Evolutionary conservation across 225 moss, liverwort and hornwort species (phyloP), one percentile per base, ranked within the genome.

Genomic region (Anthoceros angustus): DNA sequence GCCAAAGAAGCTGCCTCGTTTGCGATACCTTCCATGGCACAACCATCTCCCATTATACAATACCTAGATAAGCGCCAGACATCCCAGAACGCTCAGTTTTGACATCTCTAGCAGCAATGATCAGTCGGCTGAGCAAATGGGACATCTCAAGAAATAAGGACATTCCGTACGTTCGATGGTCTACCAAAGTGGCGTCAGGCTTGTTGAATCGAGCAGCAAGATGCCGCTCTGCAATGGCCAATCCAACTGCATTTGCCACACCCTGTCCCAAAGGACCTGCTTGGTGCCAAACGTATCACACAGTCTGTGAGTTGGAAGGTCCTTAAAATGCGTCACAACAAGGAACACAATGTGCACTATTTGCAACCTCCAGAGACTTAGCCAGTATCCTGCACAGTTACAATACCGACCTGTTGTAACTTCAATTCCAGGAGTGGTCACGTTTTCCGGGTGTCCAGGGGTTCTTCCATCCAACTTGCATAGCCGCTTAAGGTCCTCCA

Each of bases 31-130:
- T 89, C 89, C 89, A 89, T 89, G 8, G 89, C 86, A 72, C 89
- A 89, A 32, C 89, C 89, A 66, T 89, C 89, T 5, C 89, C 89
- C 86, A 89, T 86, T 11, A 89, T 86, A 69, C 89, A 89, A 68
- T 77, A 86, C 63, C 89, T 89, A 32, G 32, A 32, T 32, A 32
- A 32, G 76, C 64, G 61, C 42, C 25, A 67, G 49, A 12, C 11
- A 40, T 43, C 12, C 16, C 39, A 39, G 24, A 39, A 65, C n/a
- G 40, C 11, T 40, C 10, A 65, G 25, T 12, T 45, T 11, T 14
- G 43, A 45, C 4, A 18, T 23, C 10, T 12, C 7, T 25, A 42
- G 6, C 8, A 25, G 8, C 21, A 39, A 39, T 18, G 8, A 39
- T 39, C 0, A 42, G 14, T 16, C n/a, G 45, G 18, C 4, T 42